Evolutionary conservation across 2,329 filamentous ascomycete species (phyloP).

Genomic region (Calonectria pseudoturangicola): DNA sequence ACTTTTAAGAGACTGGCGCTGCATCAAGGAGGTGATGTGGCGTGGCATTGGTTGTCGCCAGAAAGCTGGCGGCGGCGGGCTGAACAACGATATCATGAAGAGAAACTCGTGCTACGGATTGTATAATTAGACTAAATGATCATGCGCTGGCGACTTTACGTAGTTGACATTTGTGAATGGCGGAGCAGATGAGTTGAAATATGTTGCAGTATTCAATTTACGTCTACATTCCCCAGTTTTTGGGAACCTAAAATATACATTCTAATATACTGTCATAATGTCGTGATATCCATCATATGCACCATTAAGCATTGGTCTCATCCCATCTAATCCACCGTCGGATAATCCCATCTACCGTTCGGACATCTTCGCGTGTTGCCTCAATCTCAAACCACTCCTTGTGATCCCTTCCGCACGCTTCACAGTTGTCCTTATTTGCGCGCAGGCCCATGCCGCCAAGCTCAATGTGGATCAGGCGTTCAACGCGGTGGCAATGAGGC

Average conservation of each 20-base stretch:
- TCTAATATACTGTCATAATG: neutral
- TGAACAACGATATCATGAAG: slow-evolving; percentile 34
- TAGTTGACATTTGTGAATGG: too few species aligned
- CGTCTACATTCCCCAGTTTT: neutral
- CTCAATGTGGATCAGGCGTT: slow-evolving; percentile 93
- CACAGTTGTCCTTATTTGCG: slow-evolving; percentile 76
- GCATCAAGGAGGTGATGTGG: slow-evolving; percentile 26
- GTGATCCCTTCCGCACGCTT: slow-evolving; percentile 88
- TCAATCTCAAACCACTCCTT: slow-evolving; percentile 97
- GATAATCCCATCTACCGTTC: slow-evolving; percentile 80
- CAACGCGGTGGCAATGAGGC: slow-evolving; percentile 90
- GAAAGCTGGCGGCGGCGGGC: slow-evolving; percentile 37
- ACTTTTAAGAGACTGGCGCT: slow-evolving; percentile 33
- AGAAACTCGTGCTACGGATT: slow-evolving; percentile 30
- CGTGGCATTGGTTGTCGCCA: slow-evolving; percentile 34
- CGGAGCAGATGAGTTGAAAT: neutral
- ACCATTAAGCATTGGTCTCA: slow-evolving; percentile 64
- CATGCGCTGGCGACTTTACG: neutral
- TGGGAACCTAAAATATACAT: neutral
- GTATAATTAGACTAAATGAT: slow-evolving; percentile 7
- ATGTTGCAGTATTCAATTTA: neutral
- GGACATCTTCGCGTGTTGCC: slow-evolving; percentile 81
- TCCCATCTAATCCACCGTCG: slow-evolving; percentile 92
- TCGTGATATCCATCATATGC: neutral
- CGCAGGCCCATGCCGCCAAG: slow-evolving; percentile 78